Evolutionary conservation across 768 basidiomycete species (phyloP), one percentile per base, ranked within the genome.

Genomic region (Scleroderma citrinum): DNA sequence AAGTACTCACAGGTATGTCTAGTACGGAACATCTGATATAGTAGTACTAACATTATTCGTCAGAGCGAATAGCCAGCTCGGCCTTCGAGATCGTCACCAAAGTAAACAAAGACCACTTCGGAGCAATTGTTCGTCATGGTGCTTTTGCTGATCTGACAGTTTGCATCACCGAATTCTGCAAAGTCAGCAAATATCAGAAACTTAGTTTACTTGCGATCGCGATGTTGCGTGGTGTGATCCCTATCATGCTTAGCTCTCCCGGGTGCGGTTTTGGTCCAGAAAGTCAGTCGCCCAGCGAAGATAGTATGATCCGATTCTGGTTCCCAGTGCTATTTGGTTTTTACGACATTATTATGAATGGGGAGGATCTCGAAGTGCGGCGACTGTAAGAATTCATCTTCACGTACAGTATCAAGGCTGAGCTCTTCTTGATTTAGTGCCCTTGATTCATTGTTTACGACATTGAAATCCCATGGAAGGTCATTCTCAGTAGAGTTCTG

Each of bases 291-390:
- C 64, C 71, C 0, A 74, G 73, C 57, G 87, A 89, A 51, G 95
- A 96, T 53, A 82, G 80, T 24, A 94, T 93, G 89, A 87, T 97
- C 69, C 87, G 84, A 58, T 97, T 85, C 67, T 99, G 96, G 96
- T 93, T 89, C 73, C 96, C 96, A 0, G 83, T 92, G 2, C 74
- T 98, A 32, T 95, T 98, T 62, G 87, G 89, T n/a, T 98, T 97
- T 72, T 97, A 94, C 68, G 96, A 98, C 65, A 95, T 99, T 47
- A 95, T 99, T 64, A 98, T 99, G 95, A 98, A 96, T 53, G 96
- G 92, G 16, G 96, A 98, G 65, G 96, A 99, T 61, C 72, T 99
- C 23, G 96, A 99, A 78, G 93, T 99, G 46, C 83, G 96, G 58
- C 80, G 94, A 62, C 67, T 97, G 96, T 99, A 63, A 71, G 92